Evolutionary conservation across 768 basidiomycete genomes (phyloP), one percentile per base, ranked within the genome.

Genomic region (Panus rudis): DNA sequence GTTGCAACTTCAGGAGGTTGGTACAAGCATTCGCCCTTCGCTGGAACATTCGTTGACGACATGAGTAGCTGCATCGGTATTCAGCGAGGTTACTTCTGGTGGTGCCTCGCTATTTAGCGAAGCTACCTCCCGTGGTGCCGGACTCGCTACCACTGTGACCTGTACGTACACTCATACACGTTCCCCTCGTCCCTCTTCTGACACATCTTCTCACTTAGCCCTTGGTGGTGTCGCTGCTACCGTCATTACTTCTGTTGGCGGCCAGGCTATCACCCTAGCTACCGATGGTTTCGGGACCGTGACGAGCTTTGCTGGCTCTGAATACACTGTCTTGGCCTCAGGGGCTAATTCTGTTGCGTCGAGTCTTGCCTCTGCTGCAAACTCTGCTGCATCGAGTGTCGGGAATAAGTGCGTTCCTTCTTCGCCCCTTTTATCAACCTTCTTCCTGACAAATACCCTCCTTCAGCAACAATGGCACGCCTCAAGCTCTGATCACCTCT

Each of bases 211-310:
- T n/a, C 28, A 30, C 8, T 12, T 38, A 84, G 83, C 79, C 23
- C 53, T 70, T 43, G 78, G 66, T n/a, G 81, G 75, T 12, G 45
- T 62, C 7, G 73, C 65, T 2, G 61, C 67, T 39, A 84, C 77
- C 12, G 56, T 84, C 16, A 60, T 84, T 22, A 79, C 76, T 13
- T 75, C 72, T 31, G 70, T 56, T 8, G 83, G 79, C 6, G 82
- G 81, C 10, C 52, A 68, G 33, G 81, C 71, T 1, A 61, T 82
- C 45, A 84, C 81, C 0, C 68, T 85, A 16, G 81, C 78, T 21
- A 31, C 69, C 54, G 55, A 58, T 39, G 62, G 61, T 24, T 58
- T 46, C 5, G 64, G 63, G 13, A 64, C 65, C 13, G 65, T 61
- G 6, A 81, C 78, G 22, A 69, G 73, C 16, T 70, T 68, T 48